Percentiles rank a stretch among this genome's conserved stretches.
Conservation (phyloP, 345 rosid genomes). For the Bretschneidera sinensis region DNA sequence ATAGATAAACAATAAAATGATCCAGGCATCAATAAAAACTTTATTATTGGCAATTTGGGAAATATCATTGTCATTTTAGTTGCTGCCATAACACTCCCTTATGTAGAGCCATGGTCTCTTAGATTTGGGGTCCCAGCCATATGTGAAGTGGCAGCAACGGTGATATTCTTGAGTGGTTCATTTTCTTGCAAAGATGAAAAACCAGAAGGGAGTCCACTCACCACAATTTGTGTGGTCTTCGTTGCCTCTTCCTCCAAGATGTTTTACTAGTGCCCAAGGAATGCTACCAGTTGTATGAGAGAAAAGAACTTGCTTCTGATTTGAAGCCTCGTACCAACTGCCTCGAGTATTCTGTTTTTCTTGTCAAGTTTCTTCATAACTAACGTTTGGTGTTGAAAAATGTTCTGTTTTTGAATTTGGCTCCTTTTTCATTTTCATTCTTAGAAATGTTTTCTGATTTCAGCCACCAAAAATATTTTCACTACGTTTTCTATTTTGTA, state of each 20-base stretch:
- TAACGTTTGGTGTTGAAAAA: no score
- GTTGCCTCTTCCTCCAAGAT: conserved; percentile 28
- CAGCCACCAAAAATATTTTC: no score
- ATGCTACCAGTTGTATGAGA: conserved; percentile 23
- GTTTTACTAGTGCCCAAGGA: conserved; percentile 5
- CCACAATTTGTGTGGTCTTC: conserved; percentile 28
- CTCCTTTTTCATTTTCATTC: not conserved
- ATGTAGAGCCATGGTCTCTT: conserved; percentile 31
- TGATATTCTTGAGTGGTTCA: conserved; percentile 29
- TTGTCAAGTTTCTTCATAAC: no score
- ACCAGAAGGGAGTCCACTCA: conserved; percentile 33
- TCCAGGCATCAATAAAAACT: no score
- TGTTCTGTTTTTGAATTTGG: no score
- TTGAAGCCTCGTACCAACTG: not conserved
- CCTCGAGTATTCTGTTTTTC: no score
- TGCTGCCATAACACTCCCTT: no score
- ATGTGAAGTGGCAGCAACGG: conserved; percentile 26
- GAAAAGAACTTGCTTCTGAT: conserved; percentile 1
- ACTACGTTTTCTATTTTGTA: no score
- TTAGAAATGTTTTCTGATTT: not conserved
- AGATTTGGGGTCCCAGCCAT: conserved; percentile 33
- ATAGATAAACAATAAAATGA: no score
- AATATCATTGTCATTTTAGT: no score
- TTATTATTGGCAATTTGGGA: no score
- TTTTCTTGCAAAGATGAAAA: conserved; percentile 10